Evolutionary conservation across 306 rosid species (phyloP), one percentile per base, ranked within the genome.

Genomic region (Inga oerstediana): DNA sequence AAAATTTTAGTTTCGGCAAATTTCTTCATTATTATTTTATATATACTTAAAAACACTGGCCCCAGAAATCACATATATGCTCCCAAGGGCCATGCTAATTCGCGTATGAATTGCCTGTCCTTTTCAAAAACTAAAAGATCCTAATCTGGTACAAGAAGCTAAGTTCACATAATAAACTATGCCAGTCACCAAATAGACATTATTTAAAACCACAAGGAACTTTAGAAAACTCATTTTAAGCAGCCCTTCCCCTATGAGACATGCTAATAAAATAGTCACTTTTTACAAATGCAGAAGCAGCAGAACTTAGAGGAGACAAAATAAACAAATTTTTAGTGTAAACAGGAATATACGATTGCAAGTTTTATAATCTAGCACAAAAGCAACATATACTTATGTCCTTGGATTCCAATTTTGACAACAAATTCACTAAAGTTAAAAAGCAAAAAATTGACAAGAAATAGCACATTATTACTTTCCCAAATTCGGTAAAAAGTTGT

Each of bases 361-460:
- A 70, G 35, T 39, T 54, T 54, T 51, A 64, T 44, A 69, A 3
- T 66, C 19, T 44, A 46, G 59, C 48, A 62, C 27, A 14, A 67
- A 71, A 72, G n/a, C 52, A 78, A 62, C 19, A 39, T 39, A 39
- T 6, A 62, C 12, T 27, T 12, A 48, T 3, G 16, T 48, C 58
- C 20, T 51, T 51, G 20, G 0, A 51, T 4, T 16, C 14, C 58
- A 51, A 16, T 14, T 51, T 11, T 58, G 14, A 59, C 45, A 70
- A 46, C 34, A 61, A 72, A 77, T 83, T 77, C 68, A 58, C 7
- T 54, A 61, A 10, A 51, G 64, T 59, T 77, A 5, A 82, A 58
- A 52, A 15, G 58, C 5, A 35, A 62, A 66, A 2, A 17, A 8
- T 22, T 16, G 58, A 68, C 51, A 73, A 15, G 43, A 20, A 73